Conservation (phyloP, 129 eudicot species). For the Scalesia atractyloides region DNA sequence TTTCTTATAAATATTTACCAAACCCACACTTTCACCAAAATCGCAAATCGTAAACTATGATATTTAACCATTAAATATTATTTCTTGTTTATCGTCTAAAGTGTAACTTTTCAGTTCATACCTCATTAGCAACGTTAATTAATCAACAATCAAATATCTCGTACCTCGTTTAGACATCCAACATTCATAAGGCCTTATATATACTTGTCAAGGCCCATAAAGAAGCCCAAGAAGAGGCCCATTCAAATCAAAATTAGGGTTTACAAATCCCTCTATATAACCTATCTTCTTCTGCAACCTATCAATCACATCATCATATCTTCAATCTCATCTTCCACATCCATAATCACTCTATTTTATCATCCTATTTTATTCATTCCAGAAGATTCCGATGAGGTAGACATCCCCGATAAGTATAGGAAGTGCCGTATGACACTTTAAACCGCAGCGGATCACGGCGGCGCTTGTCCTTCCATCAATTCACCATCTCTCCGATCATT, state of each 20-base stretch:
- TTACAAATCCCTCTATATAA: conserved; percentile 12
- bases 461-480: conserved; percentile 1
- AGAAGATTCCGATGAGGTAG: conserved; percentile 67
- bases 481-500: background rate
- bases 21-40: too few species aligned
- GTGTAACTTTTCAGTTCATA: too few species aligned
- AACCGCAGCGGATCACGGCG: conserved; percentile 44
- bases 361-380: background rate
- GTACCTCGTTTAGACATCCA: too few species aligned
- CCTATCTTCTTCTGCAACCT: background rate
- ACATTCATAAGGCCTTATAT: too few species aligned
- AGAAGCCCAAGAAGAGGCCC: too few species aligned
- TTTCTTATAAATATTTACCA: too few species aligned
- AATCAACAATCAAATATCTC: too few species aligned
- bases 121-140: too few species aligned
- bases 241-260: conserved; percentile 33
- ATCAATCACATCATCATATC: background rate
- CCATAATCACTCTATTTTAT: background rate
- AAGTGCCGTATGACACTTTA: conserved; percentile 98
- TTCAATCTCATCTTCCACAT: background rate
- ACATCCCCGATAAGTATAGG: conserved; percentile 78
- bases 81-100: too few species aligned
- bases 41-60: too few species aligned
- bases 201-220: too few species aligned
- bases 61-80: too few species aligned